Evolutionary conservation across 2,329 filamentous ascomycete genomes (phyloP).

Genomic region (Rhytidhysteron rufulum): DNA sequence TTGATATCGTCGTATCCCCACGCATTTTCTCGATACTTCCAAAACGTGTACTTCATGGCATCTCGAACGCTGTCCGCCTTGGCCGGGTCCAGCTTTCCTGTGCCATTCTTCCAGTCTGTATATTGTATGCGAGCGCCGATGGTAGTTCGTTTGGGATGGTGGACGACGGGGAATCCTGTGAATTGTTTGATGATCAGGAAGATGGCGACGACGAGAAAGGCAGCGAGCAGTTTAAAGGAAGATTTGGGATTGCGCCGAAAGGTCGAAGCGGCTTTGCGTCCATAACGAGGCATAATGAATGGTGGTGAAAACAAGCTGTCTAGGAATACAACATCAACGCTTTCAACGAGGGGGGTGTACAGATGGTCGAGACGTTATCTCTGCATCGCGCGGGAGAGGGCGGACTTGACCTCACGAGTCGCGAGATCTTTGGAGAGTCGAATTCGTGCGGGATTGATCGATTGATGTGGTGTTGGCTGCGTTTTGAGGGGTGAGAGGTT

Average conservation of each 20-base stretch:
- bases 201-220: conserved; percentile 36
- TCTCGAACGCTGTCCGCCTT: conserved; percentile 31
- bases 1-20: conserved; percentile 40
- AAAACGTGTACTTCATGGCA: conserved; percentile 40
- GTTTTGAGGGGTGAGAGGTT: too few species aligned
- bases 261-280: conserved; percentile 34
- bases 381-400: too few species aligned
- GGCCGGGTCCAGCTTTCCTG: conserved; percentile 28
- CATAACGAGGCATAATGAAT: conserved; percentile 29
- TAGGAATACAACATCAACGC: too few species aligned
- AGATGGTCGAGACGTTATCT: too few species aligned
- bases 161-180: conserved; percentile 6
- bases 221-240: conserved; percentile 40
- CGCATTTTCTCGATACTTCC: conserved; percentile 35
- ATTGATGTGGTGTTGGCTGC: too few species aligned
- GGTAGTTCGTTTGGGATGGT: conserved; percentile 12
- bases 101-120: conserved; percentile 30
- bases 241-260: conserved; percentile 37
- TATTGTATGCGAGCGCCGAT: conserved; percentile 30
- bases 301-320: too few species aligned
- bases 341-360: too few species aligned
- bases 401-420: too few species aligned
- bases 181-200: conserved; percentile 39
- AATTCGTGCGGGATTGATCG: too few species aligned
- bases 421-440: too few species aligned